Base-by-base conservation (phyloP, 1,284 basidiomycete species). In the Apiotrichum gamsii region DNA sequence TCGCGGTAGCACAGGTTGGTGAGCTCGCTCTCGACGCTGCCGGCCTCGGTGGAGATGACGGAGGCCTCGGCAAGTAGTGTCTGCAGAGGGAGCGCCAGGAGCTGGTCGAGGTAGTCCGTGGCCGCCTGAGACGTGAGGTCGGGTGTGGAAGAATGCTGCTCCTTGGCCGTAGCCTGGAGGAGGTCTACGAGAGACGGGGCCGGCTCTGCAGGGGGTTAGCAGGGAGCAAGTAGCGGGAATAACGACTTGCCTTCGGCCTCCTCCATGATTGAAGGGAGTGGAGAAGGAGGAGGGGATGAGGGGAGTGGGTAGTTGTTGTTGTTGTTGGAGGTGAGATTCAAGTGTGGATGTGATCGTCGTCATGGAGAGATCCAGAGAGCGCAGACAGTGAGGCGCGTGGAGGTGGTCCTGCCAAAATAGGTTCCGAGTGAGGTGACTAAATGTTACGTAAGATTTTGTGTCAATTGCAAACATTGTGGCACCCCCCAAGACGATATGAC, bases 1-100 rank as follows among this genome's bases (percentile, higher is more conserved):
- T 89, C 89, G 5, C 87, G 82, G 55, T 87, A 85, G 52, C 89
- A 91, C 18, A 94, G 78, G 35, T 85, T 85, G 4, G 85, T 90
- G 56, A 94, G 77, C 51, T 89, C 90, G 41, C 85, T 84, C 15
- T 87, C 88, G 49, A 91, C 78, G 52, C 87, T 84, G 35, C 87
- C 82, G 0, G 85, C 80, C 51, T 90, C 88, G 1, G 85, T 83
- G 37, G 85, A 80, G 33, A 93, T 82, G 23, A 78, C 68, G 2
- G 80, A 74, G 0, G 90, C 90, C 61, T 90, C 83, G 3, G 80
- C 70, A 23, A 82, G 72, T 18, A 94, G 77, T 21, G 81, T 78
- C 31, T 77, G 67, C 23, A 91, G 77, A 2, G 82, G 75, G 21
- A 86, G 77, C 8, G 79, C 77, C 2, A 82, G 80, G 30, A 90